Evolutionary conservation across 1,284 basidiomycete species (phyloP).

Genomic region (Grifola frondosa): DNA sequence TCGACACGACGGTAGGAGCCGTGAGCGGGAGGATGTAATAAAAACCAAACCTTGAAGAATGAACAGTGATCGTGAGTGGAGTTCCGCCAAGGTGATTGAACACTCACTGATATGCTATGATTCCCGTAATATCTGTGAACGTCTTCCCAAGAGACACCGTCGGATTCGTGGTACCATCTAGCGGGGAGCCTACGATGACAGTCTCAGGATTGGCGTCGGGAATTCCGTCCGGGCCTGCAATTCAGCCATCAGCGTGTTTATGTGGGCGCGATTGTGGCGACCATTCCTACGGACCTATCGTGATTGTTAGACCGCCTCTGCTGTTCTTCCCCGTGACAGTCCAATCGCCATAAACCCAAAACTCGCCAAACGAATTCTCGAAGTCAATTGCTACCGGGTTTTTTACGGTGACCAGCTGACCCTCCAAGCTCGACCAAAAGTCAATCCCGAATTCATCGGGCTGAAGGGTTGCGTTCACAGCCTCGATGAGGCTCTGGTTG

Average conservation of each 20-base stretch:
- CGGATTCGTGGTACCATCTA: slow-evolving; percentile 57
- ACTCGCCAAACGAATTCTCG: slow-evolving; percentile 52
- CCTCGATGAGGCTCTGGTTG: slow-evolving; percentile 46
- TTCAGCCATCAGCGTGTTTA: background rate
- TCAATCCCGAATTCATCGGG: slow-evolving; percentile 55
- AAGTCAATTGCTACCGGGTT: slow-evolving; percentile 50
- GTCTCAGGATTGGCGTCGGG: slow-evolving; percentile 59
- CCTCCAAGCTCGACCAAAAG: slow-evolving; percentile 63
- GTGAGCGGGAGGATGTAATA: slow-evolving; percentile 57
- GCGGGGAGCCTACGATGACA: slow-evolving; percentile 50
- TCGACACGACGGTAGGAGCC: slow-evolving; percentile 46
- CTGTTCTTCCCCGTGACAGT: slow-evolving; percentile 50
- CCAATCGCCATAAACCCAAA: slow-evolving; percentile 62
- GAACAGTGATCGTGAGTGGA: background rate
- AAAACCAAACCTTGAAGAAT: slow-evolving; percentile 40
- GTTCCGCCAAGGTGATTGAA: background rate
- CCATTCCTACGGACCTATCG: slow-evolving; percentile 39
- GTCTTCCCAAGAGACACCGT: slow-evolving; percentile 46
- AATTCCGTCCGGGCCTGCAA: slow-evolving; percentile 44
- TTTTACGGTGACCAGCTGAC: slow-evolving; percentile 53
- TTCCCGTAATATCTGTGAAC: slow-evolving; percentile 54
- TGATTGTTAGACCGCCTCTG: slow-evolving; percentile 56
- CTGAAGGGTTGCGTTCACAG: slow-evolving; percentile 44
- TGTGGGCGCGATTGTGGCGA: background rate
- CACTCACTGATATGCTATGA: slow-evolving; percentile 47